Percentiles rank a stretch among this genome's conserved stretches.
Evolutionary conservation across 2,329 filamentous ascomycete genomes (phyloP).

Genomic region (Knoxdaviesia capensis): DNA sequence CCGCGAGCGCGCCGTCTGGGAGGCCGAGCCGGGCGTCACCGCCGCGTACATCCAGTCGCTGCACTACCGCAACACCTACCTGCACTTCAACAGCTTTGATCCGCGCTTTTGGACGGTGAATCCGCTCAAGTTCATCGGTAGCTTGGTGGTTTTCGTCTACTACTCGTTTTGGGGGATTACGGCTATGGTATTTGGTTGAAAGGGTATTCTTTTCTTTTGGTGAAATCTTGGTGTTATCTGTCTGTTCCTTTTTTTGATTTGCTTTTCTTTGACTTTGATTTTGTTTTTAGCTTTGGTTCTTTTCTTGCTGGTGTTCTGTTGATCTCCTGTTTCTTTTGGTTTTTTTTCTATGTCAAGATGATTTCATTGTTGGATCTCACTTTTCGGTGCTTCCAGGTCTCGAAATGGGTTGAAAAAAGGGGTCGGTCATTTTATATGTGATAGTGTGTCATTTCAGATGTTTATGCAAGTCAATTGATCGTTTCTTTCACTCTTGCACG

Average conservation of each 20-base stretch:
- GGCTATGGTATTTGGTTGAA: neutral
- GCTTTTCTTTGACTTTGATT: neutral
- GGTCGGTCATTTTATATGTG: no score
- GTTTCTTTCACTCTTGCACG: no score
- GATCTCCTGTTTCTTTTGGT: neutral
- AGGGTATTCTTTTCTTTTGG: no score
- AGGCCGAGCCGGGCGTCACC: conserved; percentile 9
- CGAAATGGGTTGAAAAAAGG: no score
- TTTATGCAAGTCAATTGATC: no score
- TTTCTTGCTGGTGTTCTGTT: neutral
- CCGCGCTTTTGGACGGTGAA: neutral
- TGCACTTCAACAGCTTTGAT: neutral
- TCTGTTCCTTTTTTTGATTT: neutral
- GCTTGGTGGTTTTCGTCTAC: no score
- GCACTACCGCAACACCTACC: neutral
- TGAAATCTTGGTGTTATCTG: neutral
- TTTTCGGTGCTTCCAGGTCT: no score
- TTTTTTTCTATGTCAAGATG: neutral
- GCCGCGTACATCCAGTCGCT: neutral
- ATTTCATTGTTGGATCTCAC: no score
- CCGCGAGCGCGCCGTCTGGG: conserved; percentile 11
- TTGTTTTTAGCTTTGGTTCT: neutral
- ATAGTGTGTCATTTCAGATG: no score
- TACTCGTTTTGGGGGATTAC: neutral
- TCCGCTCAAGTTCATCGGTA: no score